Evolutionary conservation across 2,329 filamentous ascomycete genomes (phyloP), one percentile per base, ranked within the genome.

Genomic region (Microascus cirrosus): DNA sequence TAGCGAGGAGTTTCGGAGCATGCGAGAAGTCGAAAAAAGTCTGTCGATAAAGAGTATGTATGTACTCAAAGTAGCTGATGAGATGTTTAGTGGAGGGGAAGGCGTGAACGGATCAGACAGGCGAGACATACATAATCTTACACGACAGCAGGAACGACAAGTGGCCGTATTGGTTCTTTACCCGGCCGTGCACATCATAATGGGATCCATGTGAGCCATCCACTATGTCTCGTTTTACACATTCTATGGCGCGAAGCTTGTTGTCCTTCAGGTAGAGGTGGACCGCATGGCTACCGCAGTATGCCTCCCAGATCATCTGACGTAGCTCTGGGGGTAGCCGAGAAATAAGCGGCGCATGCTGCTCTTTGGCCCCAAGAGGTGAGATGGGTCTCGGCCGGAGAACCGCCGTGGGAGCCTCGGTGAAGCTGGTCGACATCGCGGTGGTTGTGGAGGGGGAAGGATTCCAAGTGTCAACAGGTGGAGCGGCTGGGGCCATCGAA

Each of bases 11-110:
- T 48, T 20, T 8, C 52, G 36, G 11, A 39, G 5, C 20, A 56
- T 54, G 36, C 22, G 61, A 60, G 35, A 62, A 62, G 54, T 62
- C 59, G 58, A 62, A 62, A n/a, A 15, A 53, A n/a, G 61, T 62
- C 45, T 59, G 36, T 59, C 45, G 58, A 53, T 62, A 61, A 51
- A 62, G 58, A 55, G 50, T 58, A 32, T 57, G 13, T 55, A 62
- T 55, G 39, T 54, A 62, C 50, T 62, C 60, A 55, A 61, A 62
- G 53, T 62, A 62, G 22, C 61, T 62, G 20, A 39, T 51, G 32
- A 54, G 24, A 57, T 39, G 48, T 35, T 61, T 35, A 61, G 56
- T 57, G 56, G 55, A 58, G 36, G 51, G 58, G 53, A n/a, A 48
- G 10, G 15, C 24, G 28, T 25, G 28, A 53, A 55, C 34, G 24